phyloP scores from a whole-genome alignment of 148 eudicot species.

The Simmondsia chinensis region DNA sequence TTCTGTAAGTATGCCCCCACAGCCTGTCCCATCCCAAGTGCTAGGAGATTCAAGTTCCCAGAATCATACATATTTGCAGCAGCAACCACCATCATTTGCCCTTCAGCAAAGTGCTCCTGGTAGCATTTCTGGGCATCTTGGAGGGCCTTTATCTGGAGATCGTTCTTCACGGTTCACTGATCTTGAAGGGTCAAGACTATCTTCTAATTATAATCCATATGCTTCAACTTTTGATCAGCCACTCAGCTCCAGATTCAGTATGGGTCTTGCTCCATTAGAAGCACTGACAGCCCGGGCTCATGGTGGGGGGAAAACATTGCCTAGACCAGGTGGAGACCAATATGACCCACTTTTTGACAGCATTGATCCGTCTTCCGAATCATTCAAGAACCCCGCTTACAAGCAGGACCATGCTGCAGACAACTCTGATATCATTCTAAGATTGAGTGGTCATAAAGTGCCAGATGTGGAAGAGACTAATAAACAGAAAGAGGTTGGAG shows the following conservation, averaged over 20 bases:
- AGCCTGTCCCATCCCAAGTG: slow-evolving; percentile 8
- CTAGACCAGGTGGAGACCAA: slow-evolving; percentile 48
- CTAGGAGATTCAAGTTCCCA: slow-evolving; percentile 20
- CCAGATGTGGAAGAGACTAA: slow-evolving; percentile 44
- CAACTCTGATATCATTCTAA: slow-evolving; percentile 33
- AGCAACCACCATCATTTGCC: slow-evolving; percentile 22
- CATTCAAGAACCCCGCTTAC: slow-evolving; percentile 31
- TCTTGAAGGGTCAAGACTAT: slow-evolving; percentile 42
- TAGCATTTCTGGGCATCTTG: slow-evolving; percentile 17
- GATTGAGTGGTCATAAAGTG: slow-evolving; percentile 32
- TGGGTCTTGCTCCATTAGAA: slow-evolving; percentile 29
- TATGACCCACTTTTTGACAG: slow-evolving; percentile 95
- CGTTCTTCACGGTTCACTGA: slow-evolving; percentile 27
- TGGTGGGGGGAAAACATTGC: slow-evolving; percentile 26
- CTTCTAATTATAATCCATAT: slow-evolving; percentile 72
- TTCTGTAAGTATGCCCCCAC: slow-evolving; percentile 17
- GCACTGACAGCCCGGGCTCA: slow-evolving; percentile 21
- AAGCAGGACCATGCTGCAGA: slow-evolving; percentile 38
- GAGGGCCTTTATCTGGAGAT: slow-evolving; percentile 28
- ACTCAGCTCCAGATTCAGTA: slow-evolving; percentile 45
- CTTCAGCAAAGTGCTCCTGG: slow-evolving; percentile 24
- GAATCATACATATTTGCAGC: slow-evolving; percentile 23
- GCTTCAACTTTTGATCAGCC: slow-evolving; percentile 91
- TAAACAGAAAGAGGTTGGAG: slow-evolving; percentile 39
- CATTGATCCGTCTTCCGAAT: slow-evolving; percentile 73